Evolutionary conservation across 805 yeast genomes (phyloP).

Genomic region (Starmerella potacharoeniae): DNA sequence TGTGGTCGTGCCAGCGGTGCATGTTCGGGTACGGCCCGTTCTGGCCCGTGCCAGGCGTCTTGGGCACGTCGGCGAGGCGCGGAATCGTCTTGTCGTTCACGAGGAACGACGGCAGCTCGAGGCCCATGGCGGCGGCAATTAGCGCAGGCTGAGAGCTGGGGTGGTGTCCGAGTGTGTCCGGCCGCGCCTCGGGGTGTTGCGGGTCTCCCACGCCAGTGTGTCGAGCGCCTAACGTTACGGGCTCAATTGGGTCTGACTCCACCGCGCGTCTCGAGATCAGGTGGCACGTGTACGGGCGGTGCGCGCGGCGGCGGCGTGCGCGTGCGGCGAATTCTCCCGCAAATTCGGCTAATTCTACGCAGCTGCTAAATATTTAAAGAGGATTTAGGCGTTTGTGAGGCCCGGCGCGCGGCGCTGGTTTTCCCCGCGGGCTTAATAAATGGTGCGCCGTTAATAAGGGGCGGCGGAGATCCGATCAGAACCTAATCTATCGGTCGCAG

Average conservation of each 20-base stretch:
- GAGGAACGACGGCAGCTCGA: constrained; percentile 18
- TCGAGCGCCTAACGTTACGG: background rate
- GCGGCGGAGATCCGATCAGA: too few species aligned
- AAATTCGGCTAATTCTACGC: too few species aligned
- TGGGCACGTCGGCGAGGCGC: constrained; percentile 12
- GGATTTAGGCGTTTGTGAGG: too few species aligned
- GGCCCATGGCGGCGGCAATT: constrained; percentile 6
- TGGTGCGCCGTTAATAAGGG: too few species aligned
- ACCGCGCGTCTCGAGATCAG: background rate
- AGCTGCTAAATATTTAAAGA: too few species aligned
- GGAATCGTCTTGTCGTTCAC: constrained; percentile 18
- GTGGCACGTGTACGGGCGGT: background rate
- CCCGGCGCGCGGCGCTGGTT: too few species aligned
- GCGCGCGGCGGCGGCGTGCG: background rate
- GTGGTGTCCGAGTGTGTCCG: too few species aligned
- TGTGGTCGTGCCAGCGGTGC: background rate
- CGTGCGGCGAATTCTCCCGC: too few species aligned
- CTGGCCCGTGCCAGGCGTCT: constrained; percentile 15
- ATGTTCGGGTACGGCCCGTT: constrained; percentile 19
- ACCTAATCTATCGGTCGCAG: too few species aligned
- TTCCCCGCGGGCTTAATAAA: too few species aligned
- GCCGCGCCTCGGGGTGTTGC: too few species aligned
- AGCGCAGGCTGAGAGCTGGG: background rate
- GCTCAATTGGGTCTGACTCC: background rate
- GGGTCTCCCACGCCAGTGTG: too few species aligned